phyloP scores from a whole-genome alignment of 352 stramenopile genomes.

The Phytopythium helicoides region DNA sequence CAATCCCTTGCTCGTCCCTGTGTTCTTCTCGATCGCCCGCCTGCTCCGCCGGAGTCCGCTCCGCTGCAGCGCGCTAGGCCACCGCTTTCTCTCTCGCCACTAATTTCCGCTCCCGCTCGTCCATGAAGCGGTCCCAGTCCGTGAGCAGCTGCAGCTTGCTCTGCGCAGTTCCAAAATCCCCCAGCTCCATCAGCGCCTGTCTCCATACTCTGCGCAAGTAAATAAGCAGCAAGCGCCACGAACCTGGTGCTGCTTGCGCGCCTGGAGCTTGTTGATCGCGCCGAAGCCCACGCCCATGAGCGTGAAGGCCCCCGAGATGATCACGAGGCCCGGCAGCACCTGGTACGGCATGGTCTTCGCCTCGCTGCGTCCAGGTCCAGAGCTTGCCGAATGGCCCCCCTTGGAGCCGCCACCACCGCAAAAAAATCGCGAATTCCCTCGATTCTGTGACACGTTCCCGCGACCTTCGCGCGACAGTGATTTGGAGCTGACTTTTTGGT shows the following conservation, averaged over 20 bases:
- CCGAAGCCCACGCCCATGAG: conserved; percentile 72
- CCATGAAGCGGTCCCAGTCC: conserved; percentile 82
- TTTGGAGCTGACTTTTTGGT: no score
- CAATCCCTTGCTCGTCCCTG: no score
- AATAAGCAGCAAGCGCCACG: conserved; percentile 9
- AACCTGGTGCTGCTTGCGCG: conserved; percentile 68
- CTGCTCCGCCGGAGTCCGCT: no score
- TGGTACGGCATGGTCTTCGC: conserved; percentile 76
- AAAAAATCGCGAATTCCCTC: conserved; percentile 1
- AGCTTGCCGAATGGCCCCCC: conserved; percentile 6
- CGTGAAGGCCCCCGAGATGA: conserved; percentile 78
- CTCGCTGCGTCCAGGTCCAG: no score
- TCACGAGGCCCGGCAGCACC: conserved; percentile 72
- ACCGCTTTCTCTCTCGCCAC: conserved; percentile 32
- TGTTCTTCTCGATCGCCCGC: no score
- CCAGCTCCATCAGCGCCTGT: no score
- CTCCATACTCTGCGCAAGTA: no score
- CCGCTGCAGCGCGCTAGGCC: conserved; percentile 1
- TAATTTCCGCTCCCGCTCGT: conserved; percentile 72
- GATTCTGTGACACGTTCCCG: background rate
- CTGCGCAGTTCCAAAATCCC: conserved; percentile 23
- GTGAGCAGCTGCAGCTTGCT: conserved; percentile 77
- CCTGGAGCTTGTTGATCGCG: conserved; percentile 74
- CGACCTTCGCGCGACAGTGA: conserved; percentile 6
- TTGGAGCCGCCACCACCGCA: conserved; percentile 5